Evolutionary conservation across 257 asterid species (phyloP).

Genomic region (Echites panduratus): DNA sequence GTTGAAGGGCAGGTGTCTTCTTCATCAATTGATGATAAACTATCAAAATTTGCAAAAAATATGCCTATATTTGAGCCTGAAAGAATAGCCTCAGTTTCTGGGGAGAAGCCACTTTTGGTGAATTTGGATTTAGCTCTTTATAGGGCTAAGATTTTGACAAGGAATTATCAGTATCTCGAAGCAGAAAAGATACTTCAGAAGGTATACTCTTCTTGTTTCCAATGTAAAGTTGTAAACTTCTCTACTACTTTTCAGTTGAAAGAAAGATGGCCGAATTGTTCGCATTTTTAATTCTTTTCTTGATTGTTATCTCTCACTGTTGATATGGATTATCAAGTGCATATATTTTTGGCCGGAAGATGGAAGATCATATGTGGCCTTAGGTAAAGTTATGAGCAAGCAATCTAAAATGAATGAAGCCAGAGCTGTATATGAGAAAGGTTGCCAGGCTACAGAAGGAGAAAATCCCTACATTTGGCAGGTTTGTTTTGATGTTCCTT

Average conservation of each 20-base stretch:
- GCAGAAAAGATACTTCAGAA: conserved; percentile 68
- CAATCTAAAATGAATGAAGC: conserved; percentile 75
- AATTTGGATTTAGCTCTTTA: conserved; percentile 89
- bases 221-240: background rate
- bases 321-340: conserved; percentile 50
- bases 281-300: conserved; percentile 1
- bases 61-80: conserved; percentile 91
- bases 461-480: conserved; percentile 98
- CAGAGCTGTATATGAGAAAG: conserved; percentile 80
- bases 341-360: conserved; percentile 92
- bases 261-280: background rate
- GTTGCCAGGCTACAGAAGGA: conserved; percentile 96
- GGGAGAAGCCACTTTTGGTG: conserved; percentile 62
- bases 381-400: conserved; percentile 68
- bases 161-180: conserved; percentile 54
- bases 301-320: conserved; percentile 14
- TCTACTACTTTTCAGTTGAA: background rate
- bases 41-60: conserved; percentile 59
- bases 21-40: conserved; percentile 48
- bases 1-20: conserved; percentile 22
- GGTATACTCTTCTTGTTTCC: conserved; percentile 34
- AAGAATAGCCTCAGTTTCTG: conserved; percentile 41
- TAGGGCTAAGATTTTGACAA: conserved; percentile 57
- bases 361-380: conserved; percentile 90
- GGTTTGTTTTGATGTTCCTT: conserved; percentile 38